Conservation (phyloP, 495 filamentous ascomycete species). For the Talaromyces thailandensis region DNA sequence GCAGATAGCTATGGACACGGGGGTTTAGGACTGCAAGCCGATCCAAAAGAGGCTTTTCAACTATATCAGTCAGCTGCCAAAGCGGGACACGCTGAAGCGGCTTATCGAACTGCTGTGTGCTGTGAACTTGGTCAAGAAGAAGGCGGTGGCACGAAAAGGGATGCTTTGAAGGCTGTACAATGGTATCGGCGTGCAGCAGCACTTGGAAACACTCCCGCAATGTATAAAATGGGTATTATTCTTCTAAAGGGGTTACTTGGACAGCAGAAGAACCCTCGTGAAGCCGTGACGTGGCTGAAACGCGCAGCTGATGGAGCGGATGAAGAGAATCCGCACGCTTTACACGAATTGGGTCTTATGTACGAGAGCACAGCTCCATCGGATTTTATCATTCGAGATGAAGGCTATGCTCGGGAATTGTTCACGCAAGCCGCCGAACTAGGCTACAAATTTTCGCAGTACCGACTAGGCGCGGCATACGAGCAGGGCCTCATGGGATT, state of each 20-base stretch:
- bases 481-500: slow-evolving; percentile 84
- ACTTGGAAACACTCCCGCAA: slow-evolving; percentile 82
- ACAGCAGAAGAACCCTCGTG: slow-evolving; percentile 71
- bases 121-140: slow-evolving; percentile 95
- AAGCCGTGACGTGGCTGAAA: slow-evolving; percentile 86
- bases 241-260: slow-evolving; percentile 88
- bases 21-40: slow-evolving; percentile 55
- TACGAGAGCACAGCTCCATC: slow-evolving; percentile 64
- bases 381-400: slow-evolving; percentile 69
- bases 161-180: slow-evolving; percentile 87
- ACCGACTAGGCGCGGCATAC: slow-evolving; percentile 74
- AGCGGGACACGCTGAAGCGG: slow-evolving; percentile 70
- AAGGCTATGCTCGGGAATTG: slow-evolving; percentile 64
- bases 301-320: slow-evolving; percentile 85
- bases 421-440: slow-evolving; percentile 85
- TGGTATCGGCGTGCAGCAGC: slow-evolving; percentile 94
- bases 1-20: slow-evolving; percentile 86
- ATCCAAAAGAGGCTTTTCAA: slow-evolving; percentile 82
- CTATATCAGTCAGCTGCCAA: slow-evolving; percentile 94
- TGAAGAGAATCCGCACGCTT: slow-evolving; percentile 83
- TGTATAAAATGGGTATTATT: slow-evolving; percentile 99
- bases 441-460: slow-evolving; percentile 93
- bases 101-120: slow-evolving; percentile 93
- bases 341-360: slow-evolving; percentile 84
- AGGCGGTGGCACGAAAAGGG: slow-evolving; percentile 82